Evolutionary conservation across 2,329 filamentous ascomycete species (phyloP).

Genomic region (Plenodomus biglobosus): DNA sequence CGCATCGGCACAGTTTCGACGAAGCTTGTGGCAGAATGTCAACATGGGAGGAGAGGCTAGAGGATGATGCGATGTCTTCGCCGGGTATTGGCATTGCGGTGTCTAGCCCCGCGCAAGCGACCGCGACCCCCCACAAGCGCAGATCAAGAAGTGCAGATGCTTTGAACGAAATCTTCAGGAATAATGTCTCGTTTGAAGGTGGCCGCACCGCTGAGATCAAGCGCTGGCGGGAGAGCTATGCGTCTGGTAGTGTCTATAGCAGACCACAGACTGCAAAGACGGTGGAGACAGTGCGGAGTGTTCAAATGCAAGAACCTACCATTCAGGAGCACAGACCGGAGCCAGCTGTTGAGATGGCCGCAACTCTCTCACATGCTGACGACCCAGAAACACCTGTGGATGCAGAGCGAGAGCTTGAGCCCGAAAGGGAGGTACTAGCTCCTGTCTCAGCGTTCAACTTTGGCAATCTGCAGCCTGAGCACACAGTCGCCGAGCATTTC

Average conservation of each 20-base stretch:
- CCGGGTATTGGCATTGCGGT: conserved; percentile 42
- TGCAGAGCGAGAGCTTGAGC: conserved; percentile 3
- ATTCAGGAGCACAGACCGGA: conserved; percentile 21
- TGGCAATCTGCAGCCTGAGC: conserved; percentile 33
- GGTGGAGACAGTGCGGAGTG: conserved; percentile 34
- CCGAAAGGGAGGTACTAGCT: conserved; percentile 9
- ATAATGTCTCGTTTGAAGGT: conserved; percentile 24
- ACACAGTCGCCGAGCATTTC: conserved; percentile 15
- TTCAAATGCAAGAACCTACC: conserved; percentile 22
- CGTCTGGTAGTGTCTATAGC: conserved; percentile 38
- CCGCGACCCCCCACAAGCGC: conserved; percentile 28
- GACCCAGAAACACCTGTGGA: conserved; percentile 15
- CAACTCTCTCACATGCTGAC: conserved; percentile 24
- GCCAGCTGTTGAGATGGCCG: conserved; percentile 26
- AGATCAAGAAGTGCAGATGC: conserved; percentile 44
- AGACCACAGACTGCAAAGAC: conserved; percentile 40
- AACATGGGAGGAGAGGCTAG: conserved; percentile 33
- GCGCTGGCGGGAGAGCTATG: conserved; percentile 41
- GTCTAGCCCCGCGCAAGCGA: conserved; percentile 31
- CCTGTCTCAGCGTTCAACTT: conserved; percentile 43
- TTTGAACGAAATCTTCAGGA: conserved; percentile 36
- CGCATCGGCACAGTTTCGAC: conserved; percentile 34
- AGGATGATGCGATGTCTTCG: conserved; percentile 28
- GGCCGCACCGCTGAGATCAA: conserved; percentile 41
- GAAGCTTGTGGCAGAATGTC: conserved; percentile 25